These are phyloP conservation scores for Rosa chinensis DNA, from an alignment of 306 rosid species.

Conservation along the genomic window DNA sequence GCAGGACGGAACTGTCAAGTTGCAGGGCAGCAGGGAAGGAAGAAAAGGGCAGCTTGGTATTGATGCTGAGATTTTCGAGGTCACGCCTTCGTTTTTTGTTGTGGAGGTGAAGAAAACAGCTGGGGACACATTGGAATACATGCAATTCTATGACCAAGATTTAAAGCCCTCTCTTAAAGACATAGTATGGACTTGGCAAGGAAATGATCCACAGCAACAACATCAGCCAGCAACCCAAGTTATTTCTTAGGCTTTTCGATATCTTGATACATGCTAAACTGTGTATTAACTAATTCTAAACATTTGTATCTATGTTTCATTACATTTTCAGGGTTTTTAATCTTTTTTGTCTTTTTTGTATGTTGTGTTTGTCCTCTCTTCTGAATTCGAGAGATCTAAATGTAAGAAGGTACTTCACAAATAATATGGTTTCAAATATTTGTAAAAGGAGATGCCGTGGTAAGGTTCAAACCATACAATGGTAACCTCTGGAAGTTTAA, in stretches of 20 bases:
- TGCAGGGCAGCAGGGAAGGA: slow-evolving; percentile 53
- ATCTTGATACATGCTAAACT: background rate
- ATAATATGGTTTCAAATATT: background rate
- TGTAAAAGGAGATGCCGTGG: background rate
- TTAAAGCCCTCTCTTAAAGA: slow-evolving; percentile 57
- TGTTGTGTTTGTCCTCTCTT: background rate
- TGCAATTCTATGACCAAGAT: slow-evolving; percentile 39
- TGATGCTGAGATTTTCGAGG: slow-evolving; percentile 73
- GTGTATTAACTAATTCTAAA: background rate
- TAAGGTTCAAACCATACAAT: background rate
- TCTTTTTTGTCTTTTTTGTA: background rate
- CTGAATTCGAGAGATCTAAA: background rate
- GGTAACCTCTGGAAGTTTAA: too few species aligned
- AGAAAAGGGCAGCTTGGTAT: slow-evolving; percentile 51
- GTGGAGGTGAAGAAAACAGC: slow-evolving; percentile 67
- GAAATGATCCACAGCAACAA: slow-evolving; percentile 31
- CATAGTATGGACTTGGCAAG: slow-evolving; percentile 63
- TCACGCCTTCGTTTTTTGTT: slow-evolving; percentile 50
- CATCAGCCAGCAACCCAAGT: slow-evolving; percentile 1
- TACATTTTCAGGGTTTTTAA: background rate
- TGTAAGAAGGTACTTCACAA: background rate
- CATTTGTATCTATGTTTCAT: background rate
- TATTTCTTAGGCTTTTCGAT: background rate
- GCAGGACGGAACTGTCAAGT: slow-evolving; percentile 47
- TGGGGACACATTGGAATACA: slow-evolving; percentile 67